Evolutionary conservation across 2,329 filamentous ascomycete genomes (phyloP), one percentile per base, ranked within the genome.

Genomic region (Raffaelea ambrosiae): DNA sequence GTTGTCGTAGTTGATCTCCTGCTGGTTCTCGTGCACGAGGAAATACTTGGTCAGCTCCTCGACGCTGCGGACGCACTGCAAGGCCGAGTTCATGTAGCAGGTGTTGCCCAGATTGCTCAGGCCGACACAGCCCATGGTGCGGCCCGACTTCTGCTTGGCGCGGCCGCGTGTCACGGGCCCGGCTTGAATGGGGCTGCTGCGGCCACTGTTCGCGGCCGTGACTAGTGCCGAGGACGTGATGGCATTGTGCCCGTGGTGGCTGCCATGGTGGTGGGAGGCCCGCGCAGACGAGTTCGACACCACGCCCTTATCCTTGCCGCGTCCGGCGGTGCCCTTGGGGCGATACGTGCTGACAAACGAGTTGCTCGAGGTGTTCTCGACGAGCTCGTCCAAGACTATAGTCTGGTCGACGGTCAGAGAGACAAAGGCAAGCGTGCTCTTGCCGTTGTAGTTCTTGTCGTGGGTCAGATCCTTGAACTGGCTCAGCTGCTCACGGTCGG

Each of bases 21-120:
- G 70, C 57, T 84, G 80, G 66, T 87, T 89, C 52, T 83, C 77
- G 50, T 82, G 76, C 44, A 78, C 74, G 44, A 96, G 66, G 65
- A 98, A 97, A 65, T 95, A 98, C 59, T 89, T 83, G 5, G 88
- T 91, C 54, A 98, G 70, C 65, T 98, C 93, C 61, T 95, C 88
- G 0, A 96, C 89, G 57, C 88, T 94, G 44, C 91, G 83, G 45
- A 98, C 80, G 63, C 93, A 98, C 63, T 98, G 93, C 47, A 97
- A 72, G 10, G 93, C 93, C 20, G 91, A 95, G 65, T 97, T 97
- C 90, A 97, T 96, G 68, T 98, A 98, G 67, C 93, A 98, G 0
- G 93, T 97, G 60, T 98, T 98, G 43, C 93, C 93, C 14, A 98
- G 70, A 60, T 98, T 98, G 54, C 79, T 81, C 46, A 98, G 70